These are phyloP conservation scores for Aureobasidium lini DNA, from an alignment of 2,329 filamentous ascomycete genomes.

Conservation along the genomic window DNA sequence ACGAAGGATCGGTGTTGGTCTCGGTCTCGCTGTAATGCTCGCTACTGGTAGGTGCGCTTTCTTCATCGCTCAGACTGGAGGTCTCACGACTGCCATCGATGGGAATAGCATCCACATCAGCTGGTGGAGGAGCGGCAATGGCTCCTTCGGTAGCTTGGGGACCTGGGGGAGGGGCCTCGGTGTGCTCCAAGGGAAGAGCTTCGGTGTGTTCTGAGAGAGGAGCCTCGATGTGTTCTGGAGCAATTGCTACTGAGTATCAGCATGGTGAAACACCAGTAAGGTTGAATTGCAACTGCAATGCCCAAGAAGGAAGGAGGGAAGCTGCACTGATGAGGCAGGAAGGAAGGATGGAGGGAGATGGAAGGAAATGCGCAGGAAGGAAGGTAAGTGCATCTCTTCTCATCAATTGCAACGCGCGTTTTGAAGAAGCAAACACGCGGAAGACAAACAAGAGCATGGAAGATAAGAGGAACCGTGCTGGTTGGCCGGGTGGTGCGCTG, in stretches of 20 bases:
- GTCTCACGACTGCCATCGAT: no score
- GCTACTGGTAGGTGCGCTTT: no score
- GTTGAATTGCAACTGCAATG: not conserved
- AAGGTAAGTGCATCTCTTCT: not conserved
- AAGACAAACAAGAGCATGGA: not conserved
- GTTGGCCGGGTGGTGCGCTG: not conserved
- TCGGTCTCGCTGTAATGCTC: not conserved
- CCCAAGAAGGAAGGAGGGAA: not conserved
- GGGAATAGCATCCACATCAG: no score
- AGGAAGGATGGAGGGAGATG: not conserved
- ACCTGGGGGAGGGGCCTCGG: no score
- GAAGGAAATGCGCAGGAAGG: not conserved
- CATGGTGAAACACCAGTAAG: not conserved
- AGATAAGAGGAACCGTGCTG: not conserved
- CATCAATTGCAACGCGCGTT: not conserved
- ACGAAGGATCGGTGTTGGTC: not conserved
- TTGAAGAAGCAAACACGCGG: not conserved
- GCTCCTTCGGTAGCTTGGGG: no score
- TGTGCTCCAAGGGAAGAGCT: no score
- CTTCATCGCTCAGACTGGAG: no score
- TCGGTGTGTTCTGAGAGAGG: no score
- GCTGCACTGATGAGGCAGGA: not conserved
- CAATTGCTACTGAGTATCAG: not conserved
- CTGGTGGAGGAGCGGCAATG: no score
- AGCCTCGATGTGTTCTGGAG: no score